A percentile compares a stretch with the other conserved stretches of the same genome.
These are phyloP conservation scores for Vicia faba DNA, from an alignment of 306 rosid genomes.

Conservation along the genomic window DNA sequence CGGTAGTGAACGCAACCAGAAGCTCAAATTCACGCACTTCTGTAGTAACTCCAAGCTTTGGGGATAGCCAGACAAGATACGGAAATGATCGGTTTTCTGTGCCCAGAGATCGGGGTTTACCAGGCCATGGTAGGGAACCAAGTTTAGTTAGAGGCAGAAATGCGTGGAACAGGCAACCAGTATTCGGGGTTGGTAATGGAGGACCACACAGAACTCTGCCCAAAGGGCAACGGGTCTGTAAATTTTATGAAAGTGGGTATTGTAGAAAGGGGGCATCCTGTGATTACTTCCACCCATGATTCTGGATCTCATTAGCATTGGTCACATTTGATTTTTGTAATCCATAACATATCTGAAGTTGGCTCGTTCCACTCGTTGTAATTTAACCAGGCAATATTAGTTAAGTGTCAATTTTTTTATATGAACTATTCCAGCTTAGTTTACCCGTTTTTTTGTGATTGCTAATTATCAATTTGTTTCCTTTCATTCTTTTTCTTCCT, in stretches of 20 bases:
- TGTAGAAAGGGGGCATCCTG: constrained; percentile 84
- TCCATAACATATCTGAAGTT: constrained; percentile 52
- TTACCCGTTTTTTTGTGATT: constrained; percentile 6
- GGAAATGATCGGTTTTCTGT: constrained; percentile 57
- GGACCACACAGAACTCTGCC: constrained; percentile 56
- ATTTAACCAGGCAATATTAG: constrained; percentile 61
- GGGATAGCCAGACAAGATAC: constrained; percentile 61
- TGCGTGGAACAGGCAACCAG: constrained; percentile 59
- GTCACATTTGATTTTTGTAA: constrained; percentile 58
- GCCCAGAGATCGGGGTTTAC: constrained; percentile 60
- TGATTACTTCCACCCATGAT: constrained; percentile 74
- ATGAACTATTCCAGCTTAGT: constrained; percentile 31
- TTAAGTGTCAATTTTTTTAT: constrained; percentile 53
- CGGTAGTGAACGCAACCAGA: constrained; percentile 48
- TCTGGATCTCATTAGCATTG: constrained; percentile 48
- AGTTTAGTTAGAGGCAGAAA: constrained; percentile 57
- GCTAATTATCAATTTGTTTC: constrained; percentile 8
- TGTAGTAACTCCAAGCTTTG: constrained; percentile 41
- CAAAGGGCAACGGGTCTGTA: constrained; percentile 88
- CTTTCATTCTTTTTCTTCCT: constrained; percentile 3
- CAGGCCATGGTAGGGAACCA: constrained; percentile 57
- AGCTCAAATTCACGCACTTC: constrained; percentile 48
- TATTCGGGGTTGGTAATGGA: constrained; percentile 56
- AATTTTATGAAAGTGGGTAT: constrained; percentile 72
- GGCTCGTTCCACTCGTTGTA: constrained; percentile 62